Evolutionary conservation across 2,329 filamentous ascomycete genomes (phyloP), one percentile per base, ranked within the genome.

Genomic region (Trichoderma atroviride): DNA sequence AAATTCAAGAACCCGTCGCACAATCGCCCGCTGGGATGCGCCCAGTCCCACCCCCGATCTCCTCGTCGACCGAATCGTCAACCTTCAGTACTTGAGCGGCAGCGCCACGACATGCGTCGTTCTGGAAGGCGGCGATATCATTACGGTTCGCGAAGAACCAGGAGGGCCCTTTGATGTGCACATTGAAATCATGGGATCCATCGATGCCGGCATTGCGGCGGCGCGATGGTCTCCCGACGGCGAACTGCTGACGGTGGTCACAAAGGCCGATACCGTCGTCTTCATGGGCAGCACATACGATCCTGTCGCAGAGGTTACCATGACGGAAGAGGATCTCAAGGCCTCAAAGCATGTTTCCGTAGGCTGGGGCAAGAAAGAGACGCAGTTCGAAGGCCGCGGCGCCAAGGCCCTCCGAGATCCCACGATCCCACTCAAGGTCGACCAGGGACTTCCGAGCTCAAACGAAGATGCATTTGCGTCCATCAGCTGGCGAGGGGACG

Each of bases 291-390:
- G 94, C 72, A 89, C 90, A 31, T 97, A 98, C 73, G 95, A 98
- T 74, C 91, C 90, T 69, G 89, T 97, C 53, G 88, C 91, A 40
- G 92, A 94, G 79, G 86, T 92, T 64, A 83, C 85, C 40, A 89
- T 98, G 79, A 88, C 87, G 0, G 78, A 84, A 0, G 92, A 94
- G 56, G 95, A 97, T 79, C 86, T 97, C 72, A 91, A 91, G 74
- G 88, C 89, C n/a, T 98, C 92, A 31, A 96, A 91, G 78, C 94
- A 97, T 83, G 96, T 97, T 69, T 96, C 94, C 24, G 95, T 99
- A 27, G 96, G 96, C 61, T 99, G 96, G 96, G 96, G 96, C 70
- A 98, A 98, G 83, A 93, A 92, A 78, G 96, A 99, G 81, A 99
- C 96, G 0, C 96, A 99, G 79, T 99, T 99, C 79, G 92, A 97